These are phyloP conservation scores for Stramenopiles sp. DNA, from an alignment of 352 stramenopile species.

Conservation along the genomic window DNA sequence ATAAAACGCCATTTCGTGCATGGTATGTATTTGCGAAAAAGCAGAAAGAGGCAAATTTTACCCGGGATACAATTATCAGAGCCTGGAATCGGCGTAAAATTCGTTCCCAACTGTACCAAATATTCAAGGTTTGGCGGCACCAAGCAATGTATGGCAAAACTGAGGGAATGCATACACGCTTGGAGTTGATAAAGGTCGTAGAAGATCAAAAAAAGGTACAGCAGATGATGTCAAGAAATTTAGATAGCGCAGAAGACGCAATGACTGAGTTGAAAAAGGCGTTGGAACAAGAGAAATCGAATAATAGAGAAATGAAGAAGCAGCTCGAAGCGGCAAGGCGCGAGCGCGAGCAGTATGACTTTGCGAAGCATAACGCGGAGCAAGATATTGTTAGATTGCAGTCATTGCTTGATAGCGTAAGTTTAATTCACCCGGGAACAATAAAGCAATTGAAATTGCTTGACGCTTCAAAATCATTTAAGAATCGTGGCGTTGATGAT, in stretches of 20 bases:
- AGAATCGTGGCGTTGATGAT: constrained; percentile 13
- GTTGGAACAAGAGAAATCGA: constrained; percentile 35
- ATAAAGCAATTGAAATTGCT: no score
- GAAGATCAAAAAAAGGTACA: constrained; percentile 53
- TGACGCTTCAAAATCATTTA: no score
- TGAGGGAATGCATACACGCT: constrained; percentile 40
- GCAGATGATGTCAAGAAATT: constrained; percentile 39
- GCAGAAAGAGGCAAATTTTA: constrained; percentile 27
- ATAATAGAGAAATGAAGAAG: constrained; percentile 40
- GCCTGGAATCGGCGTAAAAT: constrained; percentile 40
- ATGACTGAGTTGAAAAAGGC: constrained; percentile 37
- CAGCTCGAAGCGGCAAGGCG: constrained; percentile 28
- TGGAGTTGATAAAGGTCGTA: constrained; percentile 38
- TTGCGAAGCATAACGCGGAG: constrained; percentile 43
- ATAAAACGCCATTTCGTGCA: constrained; percentile 37
- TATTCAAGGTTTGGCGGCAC: constrained; percentile 54
- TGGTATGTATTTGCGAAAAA: constrained; percentile 38
- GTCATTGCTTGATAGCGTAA: constrained; percentile 42
- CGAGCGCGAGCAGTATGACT: constrained; percentile 13
- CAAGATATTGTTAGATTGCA: constrained; percentile 45
- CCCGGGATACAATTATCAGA: constrained; percentile 41
- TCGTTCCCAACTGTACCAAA: constrained; percentile 44
- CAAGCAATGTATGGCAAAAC: constrained; percentile 44
- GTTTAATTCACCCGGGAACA: constrained; percentile 41
- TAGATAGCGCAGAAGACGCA: constrained; percentile 36